Conservation (phyloP, 257 asterid genomes). For the Gardenia jasminoides region DNA sequence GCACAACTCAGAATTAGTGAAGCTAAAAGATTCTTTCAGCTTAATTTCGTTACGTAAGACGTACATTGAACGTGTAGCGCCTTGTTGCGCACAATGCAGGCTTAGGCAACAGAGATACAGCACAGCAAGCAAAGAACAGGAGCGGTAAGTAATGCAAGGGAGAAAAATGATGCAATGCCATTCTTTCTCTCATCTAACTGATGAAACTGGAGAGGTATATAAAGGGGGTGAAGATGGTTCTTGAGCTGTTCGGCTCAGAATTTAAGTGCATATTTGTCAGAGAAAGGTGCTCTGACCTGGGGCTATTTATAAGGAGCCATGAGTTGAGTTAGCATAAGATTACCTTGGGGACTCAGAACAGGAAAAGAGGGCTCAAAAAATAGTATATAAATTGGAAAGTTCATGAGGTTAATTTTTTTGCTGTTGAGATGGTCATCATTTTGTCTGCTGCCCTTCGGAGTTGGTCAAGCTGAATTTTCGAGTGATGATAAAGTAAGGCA, state of each 20-base stretch:
- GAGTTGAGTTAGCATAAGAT: constrained; percentile 29
- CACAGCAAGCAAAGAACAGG: constrained; percentile 26
- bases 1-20: not conserved
- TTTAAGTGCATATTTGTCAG: not conserved
- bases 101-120: constrained; percentile 37
- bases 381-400: not conserved
- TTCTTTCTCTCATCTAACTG: not conserved
- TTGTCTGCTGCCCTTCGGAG: constrained; percentile 17
- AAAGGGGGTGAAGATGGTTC: not conserved
- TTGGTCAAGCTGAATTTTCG: constrained; percentile 62
- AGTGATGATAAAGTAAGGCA: constrained; percentile 55
- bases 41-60: not conserved
- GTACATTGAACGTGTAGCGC: constrained; percentile 60
- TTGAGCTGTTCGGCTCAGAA: not conserved
- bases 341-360: constrained; percentile 6
- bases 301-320: constrained; percentile 27
- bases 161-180: constrained; percentile 18
- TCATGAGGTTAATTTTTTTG: constrained; percentile 17
- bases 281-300: not conserved
- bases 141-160: constrained; percentile 23
- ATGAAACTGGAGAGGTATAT: not conserved
- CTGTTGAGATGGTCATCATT: constrained; percentile 22
- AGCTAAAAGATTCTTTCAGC: not conserved
- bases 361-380: not conserved
- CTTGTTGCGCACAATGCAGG: constrained; percentile 40